phyloP scores from a whole-genome alignment of 768 basidiomycete species.

The Phylloporus scabripes region DNA sequence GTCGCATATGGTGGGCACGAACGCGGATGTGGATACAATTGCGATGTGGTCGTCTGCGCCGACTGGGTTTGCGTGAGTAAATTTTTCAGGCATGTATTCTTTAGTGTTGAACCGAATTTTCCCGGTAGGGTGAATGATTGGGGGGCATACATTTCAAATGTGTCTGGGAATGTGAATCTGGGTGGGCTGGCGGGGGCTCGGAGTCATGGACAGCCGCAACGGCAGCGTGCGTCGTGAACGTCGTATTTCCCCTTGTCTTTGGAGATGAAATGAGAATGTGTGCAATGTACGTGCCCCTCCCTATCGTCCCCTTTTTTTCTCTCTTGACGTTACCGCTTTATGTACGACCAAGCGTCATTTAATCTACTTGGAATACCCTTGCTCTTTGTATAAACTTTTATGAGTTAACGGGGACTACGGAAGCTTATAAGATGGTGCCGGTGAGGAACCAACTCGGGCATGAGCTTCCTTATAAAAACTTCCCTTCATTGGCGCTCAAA shows the following conservation, averaged over 20 bases:
- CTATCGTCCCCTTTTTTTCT: not conserved
- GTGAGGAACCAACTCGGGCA: not conserved
- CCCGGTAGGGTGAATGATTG: slow-evolving; percentile 35
- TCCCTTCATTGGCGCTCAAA: no score
- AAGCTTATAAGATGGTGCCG: not conserved
- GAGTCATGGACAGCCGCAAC: not conserved
- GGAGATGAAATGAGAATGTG: not conserved
- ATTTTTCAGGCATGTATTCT: not conserved
- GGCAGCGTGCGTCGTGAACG: not conserved
- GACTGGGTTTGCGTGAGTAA: slow-evolving; percentile 52
- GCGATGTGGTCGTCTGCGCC: slow-evolving; percentile 62
- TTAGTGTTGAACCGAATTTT: not conserved
- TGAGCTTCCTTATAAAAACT: no score
- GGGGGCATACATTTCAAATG: slow-evolving; percentile 34
- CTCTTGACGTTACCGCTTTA: not conserved
- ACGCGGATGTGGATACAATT: slow-evolving; percentile 46
- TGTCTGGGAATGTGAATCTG: slow-evolving; percentile 22
- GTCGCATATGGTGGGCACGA: slow-evolving; percentile 5
- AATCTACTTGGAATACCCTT: not conserved
- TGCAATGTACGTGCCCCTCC: no score
- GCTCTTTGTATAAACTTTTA: not conserved
- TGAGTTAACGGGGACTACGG: not conserved
- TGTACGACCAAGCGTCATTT: not conserved
- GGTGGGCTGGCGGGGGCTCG: slow-evolving; percentile 8
- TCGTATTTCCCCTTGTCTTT: no score